phyloP scores from a whole-genome alignment of 192 early-diverging fungal genomes.

The Umbelopsis ramanniana region DNA sequence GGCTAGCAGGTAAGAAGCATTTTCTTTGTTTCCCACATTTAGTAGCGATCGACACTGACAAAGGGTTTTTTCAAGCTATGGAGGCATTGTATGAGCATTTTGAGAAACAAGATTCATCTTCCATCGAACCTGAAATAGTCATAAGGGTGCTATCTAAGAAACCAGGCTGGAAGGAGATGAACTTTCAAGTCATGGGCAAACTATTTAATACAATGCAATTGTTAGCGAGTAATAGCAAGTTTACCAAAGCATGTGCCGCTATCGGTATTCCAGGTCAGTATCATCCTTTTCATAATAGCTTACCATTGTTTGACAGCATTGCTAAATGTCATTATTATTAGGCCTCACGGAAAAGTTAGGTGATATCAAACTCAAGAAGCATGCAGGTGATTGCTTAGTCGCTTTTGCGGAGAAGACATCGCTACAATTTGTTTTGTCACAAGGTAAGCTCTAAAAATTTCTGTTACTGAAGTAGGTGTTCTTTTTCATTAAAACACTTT shows the following conservation, averaged over 20 bases:
- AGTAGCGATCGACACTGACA: slow-evolving; percentile 1
- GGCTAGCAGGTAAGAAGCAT: slow-evolving; percentile 67
- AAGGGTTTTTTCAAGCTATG: slow-evolving; percentile 50
- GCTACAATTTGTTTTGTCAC: slow-evolving; percentile 80
- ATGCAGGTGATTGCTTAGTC: slow-evolving; percentile 79
- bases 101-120: slow-evolving; percentile 48
- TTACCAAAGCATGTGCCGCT: slow-evolving; percentile 73
- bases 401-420: slow-evolving; percentile 76
- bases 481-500: neutral
- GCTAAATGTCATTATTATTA: slow-evolving; percentile 21
- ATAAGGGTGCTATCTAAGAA: slow-evolving; percentile 78
- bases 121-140: slow-evolving; percentile 81
- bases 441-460: slow-evolving; percentile 38
- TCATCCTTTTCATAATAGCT: neutral
- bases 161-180: slow-evolving; percentile 97
- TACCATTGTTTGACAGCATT: neutral
- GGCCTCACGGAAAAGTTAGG: slow-evolving; percentile 90
- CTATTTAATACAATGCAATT: slow-evolving; percentile 77
- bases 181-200: slow-evolving; percentile 88
- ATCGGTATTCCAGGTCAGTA: slow-evolving; percentile 65
- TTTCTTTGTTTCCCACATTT: neutral
- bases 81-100: slow-evolving; percentile 76
- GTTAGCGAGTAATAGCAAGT: slow-evolving; percentile 68
- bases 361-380: slow-evolving; percentile 92
- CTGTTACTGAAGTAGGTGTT: no score